These are phyloP conservation scores for Apiotrichum sp. DNA, from an alignment of 1,284 basidiomycete species.

Conservation along the genomic window DNA sequence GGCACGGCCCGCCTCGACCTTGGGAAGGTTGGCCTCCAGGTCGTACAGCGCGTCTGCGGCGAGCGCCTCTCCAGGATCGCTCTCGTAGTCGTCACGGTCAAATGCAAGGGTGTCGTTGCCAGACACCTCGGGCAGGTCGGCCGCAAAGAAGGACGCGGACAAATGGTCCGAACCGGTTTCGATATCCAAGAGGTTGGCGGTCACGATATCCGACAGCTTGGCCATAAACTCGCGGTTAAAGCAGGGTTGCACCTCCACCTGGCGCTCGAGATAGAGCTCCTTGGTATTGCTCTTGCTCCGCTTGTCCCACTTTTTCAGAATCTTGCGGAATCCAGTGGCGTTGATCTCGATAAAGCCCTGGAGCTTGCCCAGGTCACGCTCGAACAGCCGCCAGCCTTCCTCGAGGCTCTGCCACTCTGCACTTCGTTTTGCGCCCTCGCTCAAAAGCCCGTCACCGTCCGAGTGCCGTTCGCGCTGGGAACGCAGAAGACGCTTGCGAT, in stretches of 20 bases:
- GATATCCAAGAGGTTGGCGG: constrained; percentile 85
- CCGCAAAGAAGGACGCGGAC: constrained; percentile 52
- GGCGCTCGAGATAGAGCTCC: constrained; percentile 91
- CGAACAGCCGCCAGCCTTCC: constrained; percentile 91
- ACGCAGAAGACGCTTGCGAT: constrained; percentile 60
- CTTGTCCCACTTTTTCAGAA: constrained; percentile 99
- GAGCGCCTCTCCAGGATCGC: constrained; percentile 44
- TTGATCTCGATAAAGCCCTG: constrained; percentile 99
- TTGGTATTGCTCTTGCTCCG: constrained; percentile 89
- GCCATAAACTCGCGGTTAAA: constrained; percentile 98
- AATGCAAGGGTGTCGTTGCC: constrained; percentile 54
- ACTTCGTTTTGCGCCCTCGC: constrained; percentile 51
- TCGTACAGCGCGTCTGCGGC: constrained; percentile 68
- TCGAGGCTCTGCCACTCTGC: constrained; percentile 89
- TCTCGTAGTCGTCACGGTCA: constrained; percentile 58
- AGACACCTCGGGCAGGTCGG: constrained; percentile 39
- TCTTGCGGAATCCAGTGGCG: constrained; percentile 94
- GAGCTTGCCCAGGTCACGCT: constrained; percentile 92
- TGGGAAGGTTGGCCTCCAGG: constrained; percentile 75
- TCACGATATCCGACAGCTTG: constrained; percentile 89
- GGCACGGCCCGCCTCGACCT: constrained; percentile 56
- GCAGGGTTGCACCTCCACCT: constrained; percentile 96
- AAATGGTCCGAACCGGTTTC: constrained; percentile 70
- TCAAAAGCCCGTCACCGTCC: constrained; percentile 13
- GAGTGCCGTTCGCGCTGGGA: constrained; percentile 17